Base-by-base conservation (phyloP, 305 asterid genomes). In the Lippia alba region DNA sequence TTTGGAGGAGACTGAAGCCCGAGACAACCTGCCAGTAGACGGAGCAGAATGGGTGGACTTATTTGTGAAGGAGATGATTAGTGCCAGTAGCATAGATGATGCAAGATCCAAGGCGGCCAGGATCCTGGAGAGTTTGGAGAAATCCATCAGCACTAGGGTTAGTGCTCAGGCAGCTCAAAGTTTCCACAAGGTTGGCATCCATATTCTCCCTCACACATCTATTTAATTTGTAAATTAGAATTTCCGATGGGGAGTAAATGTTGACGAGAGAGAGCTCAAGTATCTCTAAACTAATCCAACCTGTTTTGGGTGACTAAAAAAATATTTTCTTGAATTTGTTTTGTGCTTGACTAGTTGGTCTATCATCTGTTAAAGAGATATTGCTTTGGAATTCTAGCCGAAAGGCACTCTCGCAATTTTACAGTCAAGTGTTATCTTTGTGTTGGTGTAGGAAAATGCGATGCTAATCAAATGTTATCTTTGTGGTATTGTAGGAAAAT, bases 31-130 rank as follows among this genome's bases (percentile, higher is more conserved):
- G 71, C 95, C 91, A 6, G 77, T 33, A 48, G 79, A 84, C 78
- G 98, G 97, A 75, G 82, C 86, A 0, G 89, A 86, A 72, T 93
- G 97, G 98, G 96, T 93, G 65, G 93, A 93, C 69, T 76, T 91
- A 66, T 67, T 91, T 72, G 89, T 91, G 67, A 80, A 66, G 66
- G 94, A 93, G 83, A 86, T 93, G 96, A 71, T 17, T 33, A 74
- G 73, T 74, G 94, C 98, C 54, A 77, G 84, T 39, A 91, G 85
- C 84, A 74, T 88, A 34, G 92, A 87, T 69, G 95, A 91, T 67
- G 98, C 94, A 44, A 86, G 79, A 76, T 67, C 76, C 62, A 89
- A 96, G 18, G 91, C 92, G 7, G 69, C 94, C 8, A 80, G 76
- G 53, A 78, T 91, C 56, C 72, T 93, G 79, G 91, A 87, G 84